Evolutionary conservation across 2,329 filamentous ascomycete genomes (phyloP), one percentile per base, ranked within the genome.

Genomic region (Claviceps sorghi): DNA sequence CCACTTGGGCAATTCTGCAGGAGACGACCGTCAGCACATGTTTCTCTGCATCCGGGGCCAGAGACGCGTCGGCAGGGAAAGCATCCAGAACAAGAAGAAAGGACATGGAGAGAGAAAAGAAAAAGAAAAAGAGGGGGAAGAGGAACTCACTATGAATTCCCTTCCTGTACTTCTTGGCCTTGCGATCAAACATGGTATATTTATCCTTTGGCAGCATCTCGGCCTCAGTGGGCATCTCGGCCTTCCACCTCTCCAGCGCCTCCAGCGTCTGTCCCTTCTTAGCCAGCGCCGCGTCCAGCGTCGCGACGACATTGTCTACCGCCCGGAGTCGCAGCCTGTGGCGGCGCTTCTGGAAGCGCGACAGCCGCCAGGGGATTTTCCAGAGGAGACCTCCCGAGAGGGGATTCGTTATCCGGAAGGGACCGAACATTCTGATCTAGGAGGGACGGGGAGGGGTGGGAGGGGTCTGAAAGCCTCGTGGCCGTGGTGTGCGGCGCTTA

Each of bases 341-440:
- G 52, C 90, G 84, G 58, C 82, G 79, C 71, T 97, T 97, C 71
- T 95, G 90, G 66, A 88, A 88, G 59, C 80, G 77, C 54, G 93
- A 98, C 64, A 98, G 81, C 56, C 93, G 84, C 90, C 90, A 98
- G 60, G 93, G 93, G 62, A 86, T 89, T 81, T 98, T 98, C 93
- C 89, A 95, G 60, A 95, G 76, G 52, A 95, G 82, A 69, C 89
- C 89, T 57, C 86, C 79, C 52, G 81, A 83, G 26, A 95, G 75
- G 54, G 86, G 74, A 58, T 82, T 85, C 45, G 88, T 89, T 60
- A 85, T 76, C 72, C 84, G 86, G 73, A 95, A 88, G 59, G 84
- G 76, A 64, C 86, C 85, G 68, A 89, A 91, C 89, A 95, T 95
- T 57, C 60, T 10, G 2, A 6, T 48, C 40, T 26, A 34, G 34